phyloP scores from a whole-genome alignment of 768 basidiomycete genomes.

The Boletus eberwhitei region DNA sequence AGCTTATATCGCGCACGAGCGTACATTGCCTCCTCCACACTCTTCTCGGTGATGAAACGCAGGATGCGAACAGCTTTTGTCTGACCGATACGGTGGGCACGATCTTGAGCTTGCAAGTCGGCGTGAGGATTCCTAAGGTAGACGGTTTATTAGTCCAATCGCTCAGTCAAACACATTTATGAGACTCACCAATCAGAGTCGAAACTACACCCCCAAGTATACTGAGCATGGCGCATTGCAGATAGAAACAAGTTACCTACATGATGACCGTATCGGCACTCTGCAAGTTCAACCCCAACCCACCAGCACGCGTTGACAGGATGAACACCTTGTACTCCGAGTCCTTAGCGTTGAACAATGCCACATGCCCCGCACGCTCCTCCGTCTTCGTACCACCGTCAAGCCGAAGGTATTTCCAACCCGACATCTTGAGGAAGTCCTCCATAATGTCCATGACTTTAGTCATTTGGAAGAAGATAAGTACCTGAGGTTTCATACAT shows the following conservation, averaged over 20 bases:
- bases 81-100: constrained; percentile 99
- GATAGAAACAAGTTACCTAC: constrained; percentile 41
- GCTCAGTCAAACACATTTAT: neutral
- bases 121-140: constrained; percentile 90
- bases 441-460: constrained; percentile 99
- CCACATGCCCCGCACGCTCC: constrained; percentile 84
- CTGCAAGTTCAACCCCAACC: constrained; percentile 91
- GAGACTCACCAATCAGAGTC: constrained; percentile 65
- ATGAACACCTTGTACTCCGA: constrained; percentile 92
- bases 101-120: constrained; percentile 98
- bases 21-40: constrained; percentile 98
- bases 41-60: constrained; percentile 96
- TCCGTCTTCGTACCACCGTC: constrained; percentile 97
- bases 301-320: constrained; percentile 89
- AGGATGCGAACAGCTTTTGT: constrained; percentile 97
- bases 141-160: neutral
- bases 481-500: constrained; percentile 51
- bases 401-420: constrained; percentile 85
- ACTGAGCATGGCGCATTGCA: constrained; percentile 5
- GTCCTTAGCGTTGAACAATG: constrained; percentile 82
- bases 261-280: constrained; percentile 97
- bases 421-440: constrained; percentile 87
- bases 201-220: constrained; percentile 44
- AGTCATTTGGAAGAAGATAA: constrained; percentile 99
- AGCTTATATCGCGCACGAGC: constrained; percentile 93